phyloP scores from a whole-genome alignment of 2,329 filamentous ascomycete genomes.

The Metarhizium anisopliae region DNA sequence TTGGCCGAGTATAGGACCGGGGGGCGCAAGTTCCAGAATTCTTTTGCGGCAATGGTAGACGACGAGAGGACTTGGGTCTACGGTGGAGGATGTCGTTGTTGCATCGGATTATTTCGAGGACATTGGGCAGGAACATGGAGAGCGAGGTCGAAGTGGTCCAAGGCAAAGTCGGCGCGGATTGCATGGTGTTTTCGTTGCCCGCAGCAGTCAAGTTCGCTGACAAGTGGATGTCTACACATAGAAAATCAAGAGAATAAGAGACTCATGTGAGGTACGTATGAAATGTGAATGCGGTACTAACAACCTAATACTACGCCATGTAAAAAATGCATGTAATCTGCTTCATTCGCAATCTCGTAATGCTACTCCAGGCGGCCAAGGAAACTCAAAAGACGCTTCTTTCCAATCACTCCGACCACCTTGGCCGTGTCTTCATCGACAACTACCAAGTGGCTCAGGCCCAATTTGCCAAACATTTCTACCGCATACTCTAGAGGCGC shows the following conservation, averaged over 20 bases:
- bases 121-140: neutral
- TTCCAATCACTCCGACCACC: slow-evolving; percentile 46
- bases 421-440: slow-evolving; percentile 40
- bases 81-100: neutral
- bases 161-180: neutral
- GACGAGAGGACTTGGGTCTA: neutral
- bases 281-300: neutral
- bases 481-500: slow-evolving; percentile 50
- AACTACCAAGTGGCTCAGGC: slow-evolving; percentile 43
- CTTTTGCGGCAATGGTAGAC: neutral
- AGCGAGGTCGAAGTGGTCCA: neutral
- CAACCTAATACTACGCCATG: neutral
- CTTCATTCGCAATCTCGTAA: neutral
- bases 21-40: too few species aligned
- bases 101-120: neutral
- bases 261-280: neutral
- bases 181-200: neutral
- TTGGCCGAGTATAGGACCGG: neutral
- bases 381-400: slow-evolving; percentile 37
- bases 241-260: neutral
- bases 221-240: neutral
- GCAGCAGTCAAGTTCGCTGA: neutral
- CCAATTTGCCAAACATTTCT: slow-evolving; percentile 51
- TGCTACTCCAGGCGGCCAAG: slow-evolving; percentile 1
- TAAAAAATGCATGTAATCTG: neutral